Evolutionary conservation across 768 basidiomycete species (phyloP).

Genomic region (Mycena vitilis): DNA sequence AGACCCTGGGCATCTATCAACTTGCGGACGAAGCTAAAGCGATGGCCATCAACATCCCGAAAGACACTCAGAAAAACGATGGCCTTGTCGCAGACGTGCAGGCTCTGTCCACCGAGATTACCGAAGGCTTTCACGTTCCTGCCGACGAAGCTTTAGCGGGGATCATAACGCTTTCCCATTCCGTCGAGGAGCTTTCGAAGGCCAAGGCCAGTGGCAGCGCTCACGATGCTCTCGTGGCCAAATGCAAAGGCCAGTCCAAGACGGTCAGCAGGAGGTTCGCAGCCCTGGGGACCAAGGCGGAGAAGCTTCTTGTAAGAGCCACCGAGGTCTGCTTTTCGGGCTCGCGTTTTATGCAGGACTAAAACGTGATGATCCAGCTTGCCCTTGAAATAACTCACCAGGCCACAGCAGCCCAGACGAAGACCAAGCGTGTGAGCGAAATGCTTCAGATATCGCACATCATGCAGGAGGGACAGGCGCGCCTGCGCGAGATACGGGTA

Average conservation of each 20-base stretch:
- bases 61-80: neutral
- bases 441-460: neutral
- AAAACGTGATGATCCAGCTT: neutral
- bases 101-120: neutral
- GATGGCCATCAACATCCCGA: neutral
- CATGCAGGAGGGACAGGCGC: neutral
- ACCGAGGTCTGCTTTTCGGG: neutral
- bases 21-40: neutral
- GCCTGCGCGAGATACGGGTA: neutral
- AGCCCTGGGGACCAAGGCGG: neutral
- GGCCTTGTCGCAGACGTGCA: neutral
- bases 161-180: neutral
- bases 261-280: neutral
- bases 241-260: neutral
- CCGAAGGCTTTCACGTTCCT: neutral
- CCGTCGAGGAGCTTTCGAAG: neutral
- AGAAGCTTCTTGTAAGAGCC: neutral
- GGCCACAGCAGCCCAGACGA: neutral
- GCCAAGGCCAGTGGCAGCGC: neutral
- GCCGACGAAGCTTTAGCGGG: neutral
- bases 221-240: neutral
- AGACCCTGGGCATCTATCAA: no score
- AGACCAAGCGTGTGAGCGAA: neutral
- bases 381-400: constrained; percentile 2
- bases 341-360: no score